Evolutionary conservation across 257 asterid species (phyloP).

Genomic region (Eucommia ulmoides): DNA sequence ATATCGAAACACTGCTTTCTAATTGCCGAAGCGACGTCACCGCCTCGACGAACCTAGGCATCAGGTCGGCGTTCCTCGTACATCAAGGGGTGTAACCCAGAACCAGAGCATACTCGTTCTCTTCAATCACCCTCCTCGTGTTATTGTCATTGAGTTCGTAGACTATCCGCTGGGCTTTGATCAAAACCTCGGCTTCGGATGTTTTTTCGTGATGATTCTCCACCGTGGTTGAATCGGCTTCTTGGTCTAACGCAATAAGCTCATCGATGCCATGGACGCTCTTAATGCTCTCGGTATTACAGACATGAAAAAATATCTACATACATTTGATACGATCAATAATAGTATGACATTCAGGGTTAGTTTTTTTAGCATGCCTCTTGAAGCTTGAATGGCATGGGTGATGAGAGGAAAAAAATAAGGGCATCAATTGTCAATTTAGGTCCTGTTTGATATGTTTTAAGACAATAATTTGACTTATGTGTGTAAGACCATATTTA

Average conservation of each 20-base stretch:
- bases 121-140: slow-evolving; percentile 40
- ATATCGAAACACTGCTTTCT: slow-evolving; percentile 50
- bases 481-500: too few species aligned
- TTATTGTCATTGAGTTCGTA: slow-evolving; percentile 60
- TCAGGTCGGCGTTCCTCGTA: slow-evolving; percentile 75
- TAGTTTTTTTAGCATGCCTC: too few species aligned
- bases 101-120: slow-evolving; percentile 68
- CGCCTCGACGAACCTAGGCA: slow-evolving; percentile 96
- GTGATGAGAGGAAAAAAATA: too few species aligned
- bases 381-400: too few species aligned
- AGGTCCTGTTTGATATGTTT: too few species aligned
- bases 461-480: too few species aligned
- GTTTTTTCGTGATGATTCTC: slow-evolving; percentile 20
- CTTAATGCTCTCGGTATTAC: too few species aligned
- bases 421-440: too few species aligned
- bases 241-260: slow-evolving; percentile 72
- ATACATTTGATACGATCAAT: too few species aligned
- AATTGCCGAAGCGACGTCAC: slow-evolving; percentile 64
- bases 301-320: too few species aligned
- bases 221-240: slow-evolving; percentile 21
- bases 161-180: slow-evolving; percentile 85
- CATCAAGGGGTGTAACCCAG: slow-evolving; percentile 98
- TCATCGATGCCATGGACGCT: slow-evolving; percentile 62
- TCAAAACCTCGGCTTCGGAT: slow-evolving; percentile 65
- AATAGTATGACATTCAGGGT: too few species aligned